phyloP scores from a whole-genome alignment of 768 basidiomycete genomes.

The Kwoniella heveanensis region DNA sequence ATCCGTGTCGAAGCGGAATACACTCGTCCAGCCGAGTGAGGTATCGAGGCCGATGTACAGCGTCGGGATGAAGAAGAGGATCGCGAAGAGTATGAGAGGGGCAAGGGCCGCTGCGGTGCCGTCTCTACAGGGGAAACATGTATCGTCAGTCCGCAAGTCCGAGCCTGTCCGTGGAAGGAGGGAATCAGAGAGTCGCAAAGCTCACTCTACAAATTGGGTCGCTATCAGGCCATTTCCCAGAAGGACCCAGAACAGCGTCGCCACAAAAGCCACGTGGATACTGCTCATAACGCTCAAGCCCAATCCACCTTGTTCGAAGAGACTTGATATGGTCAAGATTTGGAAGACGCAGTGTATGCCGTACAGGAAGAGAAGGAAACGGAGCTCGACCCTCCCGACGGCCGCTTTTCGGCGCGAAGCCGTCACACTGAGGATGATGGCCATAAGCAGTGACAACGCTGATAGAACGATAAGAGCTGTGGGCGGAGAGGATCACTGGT shows the following conservation, averaged over 20 bases:
- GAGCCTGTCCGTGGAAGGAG: too few relatives aligned
- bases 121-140: slow-evolving; percentile 32
- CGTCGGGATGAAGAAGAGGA: slow-evolving; percentile 73
- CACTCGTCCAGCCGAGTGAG: slow-evolving; percentile 66
- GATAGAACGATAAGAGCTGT: slow-evolving; percentile 79
- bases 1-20: slow-evolving; percentile 64
- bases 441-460: slow-evolving; percentile 68
- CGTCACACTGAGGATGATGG: slow-evolving; percentile 63
- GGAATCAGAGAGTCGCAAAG: too few relatives aligned
- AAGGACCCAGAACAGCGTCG: slow-evolving; percentile 69
- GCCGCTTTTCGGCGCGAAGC: slow-evolving; percentile 77
- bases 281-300: slow-evolving; percentile 71
- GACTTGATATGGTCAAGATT: slow-evolving; percentile 75
- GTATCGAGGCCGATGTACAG: slow-evolving; percentile 84
- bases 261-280: slow-evolving; percentile 76
- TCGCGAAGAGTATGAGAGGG: slow-evolving; percentile 66
- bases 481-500: too few relatives aligned
- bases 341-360: slow-evolving; percentile 69
- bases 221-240: slow-evolving; percentile 58
- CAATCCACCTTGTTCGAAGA: slow-evolving; percentile 75
- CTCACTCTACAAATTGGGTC: slow-evolving; percentile 84
- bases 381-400: slow-evolving; percentile 64
- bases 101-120: slow-evolving; percentile 54
- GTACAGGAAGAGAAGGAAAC: slow-evolving; percentile 49
- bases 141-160: too few relatives aligned